Evolutionary conservation across 352 stramenopile genomes (phyloP).

Genomic region (Pythium insidiosum): DNA sequence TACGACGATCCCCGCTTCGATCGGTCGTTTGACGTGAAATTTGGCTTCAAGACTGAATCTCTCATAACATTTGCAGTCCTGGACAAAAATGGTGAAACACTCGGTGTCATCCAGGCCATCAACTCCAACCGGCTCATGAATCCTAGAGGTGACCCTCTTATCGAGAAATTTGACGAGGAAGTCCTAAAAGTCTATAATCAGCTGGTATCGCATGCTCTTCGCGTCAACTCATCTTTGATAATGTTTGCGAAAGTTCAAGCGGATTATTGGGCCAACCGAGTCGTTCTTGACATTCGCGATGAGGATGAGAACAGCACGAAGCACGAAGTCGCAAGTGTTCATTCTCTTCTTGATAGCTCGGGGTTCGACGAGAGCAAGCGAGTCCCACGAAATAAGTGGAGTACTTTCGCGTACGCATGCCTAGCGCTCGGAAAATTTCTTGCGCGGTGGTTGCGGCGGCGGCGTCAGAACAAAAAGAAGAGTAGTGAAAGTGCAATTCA

Average conservation of each 20-base stretch:
- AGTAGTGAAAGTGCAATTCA: no score
- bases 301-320: constrained; percentile 30
- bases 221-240: constrained; percentile 69
- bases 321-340: constrained; percentile 55
- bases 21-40: constrained; percentile 68
- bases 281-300: constrained; percentile 21
- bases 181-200: constrained; percentile 56
- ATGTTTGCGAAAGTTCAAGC: constrained; percentile 78
- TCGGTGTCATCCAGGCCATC: constrained; percentile 58
- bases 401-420: constrained; percentile 62
- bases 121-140: constrained; percentile 49
- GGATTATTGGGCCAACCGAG: constrained; percentile 65
- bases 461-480: neutral
- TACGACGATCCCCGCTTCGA: constrained; percentile 81
- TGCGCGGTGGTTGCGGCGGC: constrained; percentile 18
- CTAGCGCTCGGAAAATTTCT: constrained; percentile 56
- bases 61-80: constrained; percentile 67
- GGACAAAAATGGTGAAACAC: constrained; percentile 51
- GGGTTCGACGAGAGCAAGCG: constrained; percentile 61
- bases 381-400: constrained; percentile 65
- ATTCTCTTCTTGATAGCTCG: constrained; percentile 51
- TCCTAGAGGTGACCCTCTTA: constrained; percentile 27
- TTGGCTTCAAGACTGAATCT: constrained; percentile 78
- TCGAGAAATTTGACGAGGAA: constrained; percentile 51
- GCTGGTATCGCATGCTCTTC: constrained; percentile 46